Conservation (phyloP, 805 yeast species). For the Suhomyces vadensis region DNA sequence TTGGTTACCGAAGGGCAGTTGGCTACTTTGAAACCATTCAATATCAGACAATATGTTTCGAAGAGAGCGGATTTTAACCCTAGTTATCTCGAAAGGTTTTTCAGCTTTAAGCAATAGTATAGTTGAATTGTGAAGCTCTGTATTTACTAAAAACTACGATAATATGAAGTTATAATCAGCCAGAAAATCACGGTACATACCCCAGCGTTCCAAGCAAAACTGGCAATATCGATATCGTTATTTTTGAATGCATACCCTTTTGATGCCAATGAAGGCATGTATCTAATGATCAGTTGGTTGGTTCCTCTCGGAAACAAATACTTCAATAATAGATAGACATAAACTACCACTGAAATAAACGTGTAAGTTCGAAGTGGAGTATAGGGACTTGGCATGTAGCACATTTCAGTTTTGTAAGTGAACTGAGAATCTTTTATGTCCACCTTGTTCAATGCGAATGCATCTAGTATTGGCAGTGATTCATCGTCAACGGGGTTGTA, state of each 20-base stretch:
- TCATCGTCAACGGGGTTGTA: conserved; percentile 40
- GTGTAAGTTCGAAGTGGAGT: conserved; percentile 20
- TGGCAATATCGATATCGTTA: not conserved
- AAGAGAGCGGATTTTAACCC: conserved; percentile 71
- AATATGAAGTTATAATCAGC: not conserved
- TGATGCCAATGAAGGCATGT: not conserved
- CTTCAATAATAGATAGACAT: conserved; percentile 15
- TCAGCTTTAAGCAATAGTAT: conserved; percentile 19
- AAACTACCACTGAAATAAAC: conserved; percentile 8
- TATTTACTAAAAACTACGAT: not conserved
- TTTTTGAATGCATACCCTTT: not conserved
- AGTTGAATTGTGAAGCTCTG: not conserved
- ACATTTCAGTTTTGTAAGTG: conserved; percentile 47
- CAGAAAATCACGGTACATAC: not conserved
- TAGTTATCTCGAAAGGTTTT: conserved; percentile 48
- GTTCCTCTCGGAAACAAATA: conserved; percentile 8
- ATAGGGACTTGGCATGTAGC: conserved; percentile 60
- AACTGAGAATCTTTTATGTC: not conserved
- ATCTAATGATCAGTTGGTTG: not conserved
- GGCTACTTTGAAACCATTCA: conserved; percentile 59
- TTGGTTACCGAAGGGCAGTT: conserved; percentile 80
- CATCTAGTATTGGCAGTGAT: not conserved
- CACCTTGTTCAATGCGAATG: not conserved
- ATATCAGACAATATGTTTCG: conserved; percentile 64
- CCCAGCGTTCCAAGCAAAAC: not conserved